Evolutionary conservation across 1,284 basidiomycete genomes (phyloP), one percentile per base, ranked within the genome.

Genomic region (Melampsora americana): DNA sequence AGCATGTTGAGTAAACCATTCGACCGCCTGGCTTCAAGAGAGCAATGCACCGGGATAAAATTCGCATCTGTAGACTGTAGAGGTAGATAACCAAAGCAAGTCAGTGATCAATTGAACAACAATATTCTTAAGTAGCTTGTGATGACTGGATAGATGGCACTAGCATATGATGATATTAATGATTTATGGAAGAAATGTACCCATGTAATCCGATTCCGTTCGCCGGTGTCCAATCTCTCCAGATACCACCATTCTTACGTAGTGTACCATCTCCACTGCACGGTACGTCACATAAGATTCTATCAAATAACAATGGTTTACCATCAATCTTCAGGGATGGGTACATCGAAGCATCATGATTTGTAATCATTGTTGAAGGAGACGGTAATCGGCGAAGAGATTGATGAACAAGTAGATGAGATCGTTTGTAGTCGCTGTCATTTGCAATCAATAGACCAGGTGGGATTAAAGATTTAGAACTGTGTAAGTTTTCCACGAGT

Each of bases 1-100:
- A 98, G 83, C 96, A 99, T 0, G 95, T 99, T 4, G 95, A 99
- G 84, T 99, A 99, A 32, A 98, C 95, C 77, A 99, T 90, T 48
- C 92, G 89, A 14, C 95, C 95, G 26, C 90, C 89, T 3, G 88
- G 87, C 79, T 90, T 90, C 61, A 99, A 87, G 84, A 97, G 87
- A 77, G 89, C 89, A 90, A 99, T 95, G 5, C 91, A 95, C 20
- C 95, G 90, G 79, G 91, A 86, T 23, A 99, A 87, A 79, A 99
- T 98, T 28, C 95, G 90, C 48, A 95, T 85, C 83, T 99, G 96
- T 39, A 99, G 85, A 9, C 92, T 92, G 73, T 53, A 61, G 12
- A 65, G 30, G 39, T 73, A 46, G 20, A 67, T 68, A 35, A 72
- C 64, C 48, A 76, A 67, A 66, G 61, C 23, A 20, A 39, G 66